Conservation (phyloP, 2,329 filamentous ascomycete species). For the Colletotrichum tropicicola region DNA sequence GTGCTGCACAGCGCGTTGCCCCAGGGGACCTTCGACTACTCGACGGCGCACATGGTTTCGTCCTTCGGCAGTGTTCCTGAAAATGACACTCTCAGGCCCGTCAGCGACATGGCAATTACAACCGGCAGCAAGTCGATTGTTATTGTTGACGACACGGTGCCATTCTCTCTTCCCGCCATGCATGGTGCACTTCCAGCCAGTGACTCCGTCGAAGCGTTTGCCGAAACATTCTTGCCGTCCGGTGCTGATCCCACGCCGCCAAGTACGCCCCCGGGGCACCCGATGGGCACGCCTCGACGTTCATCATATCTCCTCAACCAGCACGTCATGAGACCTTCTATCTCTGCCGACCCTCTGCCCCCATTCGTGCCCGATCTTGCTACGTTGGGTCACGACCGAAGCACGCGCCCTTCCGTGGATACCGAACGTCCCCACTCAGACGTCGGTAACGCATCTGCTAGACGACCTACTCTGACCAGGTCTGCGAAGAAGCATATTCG, state of each 20-base stretch:
- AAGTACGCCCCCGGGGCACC: slow-evolving; percentile 64
- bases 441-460: slow-evolving; percentile 36
- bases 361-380: slow-evolving; percentile 58
- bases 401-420: slow-evolving; percentile 41
- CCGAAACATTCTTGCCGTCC: slow-evolving; percentile 58
- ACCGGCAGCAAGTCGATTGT: slow-evolving; percentile 89
- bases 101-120: slow-evolving; percentile 70
- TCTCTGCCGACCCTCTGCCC: slow-evolving; percentile 51
- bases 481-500: slow-evolving; percentile 46
- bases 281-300: slow-evolving; percentile 56
- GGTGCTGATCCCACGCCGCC: slow-evolving; percentile 67
- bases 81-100: slow-evolving; percentile 47
- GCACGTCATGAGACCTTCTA: slow-evolving; percentile 47
- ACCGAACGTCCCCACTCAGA: slow-evolving; percentile 42
- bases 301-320: slow-evolving; percentile 66
- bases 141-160: slow-evolving; percentile 78
- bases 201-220: slow-evolving; percentile 61
- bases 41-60: slow-evolving; percentile 53
- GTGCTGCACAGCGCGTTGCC: slow-evolving; percentile 25
- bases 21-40: slow-evolving; percentile 48
- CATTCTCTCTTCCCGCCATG: slow-evolving; percentile 60
- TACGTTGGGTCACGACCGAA: slow-evolving; percentile 42
- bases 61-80: slow-evolving; percentile 46
- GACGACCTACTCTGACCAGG: neutral
- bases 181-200: slow-evolving; percentile 56